Base-by-base conservation (phyloP, 2,329 filamentous ascomycete species). In the Neocucurbitaria cava region DNA sequence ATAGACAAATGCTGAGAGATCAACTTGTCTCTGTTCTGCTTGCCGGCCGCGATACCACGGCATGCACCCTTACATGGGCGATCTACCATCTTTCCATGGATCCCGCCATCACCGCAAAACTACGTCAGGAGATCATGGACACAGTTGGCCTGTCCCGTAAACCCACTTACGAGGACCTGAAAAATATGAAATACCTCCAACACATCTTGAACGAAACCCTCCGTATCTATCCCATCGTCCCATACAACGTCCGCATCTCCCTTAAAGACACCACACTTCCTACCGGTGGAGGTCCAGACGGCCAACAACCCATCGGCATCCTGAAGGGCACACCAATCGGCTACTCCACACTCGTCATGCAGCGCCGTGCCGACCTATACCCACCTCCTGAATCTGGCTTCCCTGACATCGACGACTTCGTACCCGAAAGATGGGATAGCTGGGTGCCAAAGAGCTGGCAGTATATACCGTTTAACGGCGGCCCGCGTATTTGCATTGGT, bases 41-140 rank as follows among this genome's bases (percentile, higher is more conserved):
- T 15, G 93, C 93, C 1, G 92, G 91, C 11, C 85, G 90, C 20
- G 93, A 97, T 75, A 96, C 93, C 13, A 97, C 93, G 0, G 92
- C 92, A 26, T 85, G 83, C 15, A 92, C 90, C 0, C 82, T 97
- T 0, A 89, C 87, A 0, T 96, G 92, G 89, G 82, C 85, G 31
- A 82, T 96, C 54, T 96, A 95, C 75, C 91, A 96, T 75, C 82
- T 97, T 1, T 85, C 88, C 33, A 85, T 87, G 15, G 83, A 91
- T 62, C 91, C 92, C 0, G 78, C 85, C 2, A 82, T 86, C 2
- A 84, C 92, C 3, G 73, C 79, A 47, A 90, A 87, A 71, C 82
- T 97, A 46, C 87, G 92, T 21, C 76, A 79, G 21, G 92, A 96
- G 75, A 92, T 96, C 67, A 73, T 87, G 23, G 72, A 82, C 1